Evolutionary conservation across 106 monocot genomes (phyloP), one percentile per base, ranked within the genome.

Genomic region (Alisma plantagoaquatica): DNA sequence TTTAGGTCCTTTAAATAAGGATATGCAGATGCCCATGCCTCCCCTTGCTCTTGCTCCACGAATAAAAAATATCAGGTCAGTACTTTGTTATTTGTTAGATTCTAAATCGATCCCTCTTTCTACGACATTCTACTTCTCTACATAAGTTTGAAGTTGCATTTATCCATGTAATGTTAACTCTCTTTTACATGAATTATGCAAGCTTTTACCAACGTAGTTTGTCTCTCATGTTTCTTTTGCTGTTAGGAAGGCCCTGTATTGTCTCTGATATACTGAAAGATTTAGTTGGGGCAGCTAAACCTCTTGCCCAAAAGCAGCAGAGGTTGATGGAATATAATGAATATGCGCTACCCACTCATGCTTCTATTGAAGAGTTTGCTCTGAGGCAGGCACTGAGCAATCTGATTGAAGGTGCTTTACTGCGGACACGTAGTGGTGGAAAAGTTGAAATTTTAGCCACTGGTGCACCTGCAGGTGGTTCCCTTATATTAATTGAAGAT

Each of bases 351-450:
- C 54, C 65, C 45, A 44, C 83, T 18, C 60, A 65, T 47, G 94
- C 78, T 68, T 75, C 75, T 10, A 78, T 96, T 51, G 84, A 96
- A 55, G 88, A 88, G 77, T 81, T 84, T 53, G 67, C 73, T 47
- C 28, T 96, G 51, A 42, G 88, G 19, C 87, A 84, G 72, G 94
- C 88, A 24, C 66, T 96, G 6, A 81, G 94, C 73, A 96, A 96
- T 62, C 64, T 96, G 22, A 73, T 96, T 48, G 94, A 96, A 78
- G 88, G 94, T 17, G 75, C 94, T 68, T 63, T 96, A 1, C 31
- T 96, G 54, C 87, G 81, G 21, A 81, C 87, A 5, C 48, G 70
- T 20, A 43, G 70, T 59, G 87, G 73, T 23, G 94, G 84, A 12
- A 71, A 31, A 66, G 80, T 94, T 53, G 66, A 81, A 54, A 75